Percentiles rank a stretch among this genome's conserved stretches.
These are phyloP conservation scores for Schrenkiella parvula DNA, from an alignment of 345 rosid genomes.

Conservation along the genomic window DNA sequence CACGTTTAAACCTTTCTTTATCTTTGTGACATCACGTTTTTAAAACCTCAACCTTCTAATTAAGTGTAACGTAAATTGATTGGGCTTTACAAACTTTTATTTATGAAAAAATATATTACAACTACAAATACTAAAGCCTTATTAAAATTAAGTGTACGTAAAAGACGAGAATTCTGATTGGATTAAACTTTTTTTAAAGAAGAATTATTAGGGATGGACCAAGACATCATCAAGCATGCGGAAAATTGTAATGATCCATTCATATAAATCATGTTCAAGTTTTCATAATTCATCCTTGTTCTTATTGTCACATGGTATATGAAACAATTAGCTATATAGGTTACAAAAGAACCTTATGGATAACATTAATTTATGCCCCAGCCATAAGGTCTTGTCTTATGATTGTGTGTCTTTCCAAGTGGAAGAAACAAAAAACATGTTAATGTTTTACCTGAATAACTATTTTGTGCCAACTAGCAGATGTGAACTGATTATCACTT, in stretches of 20 bases:
- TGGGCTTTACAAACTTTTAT: background rate
- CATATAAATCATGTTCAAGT: background rate
- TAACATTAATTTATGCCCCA: conserved; percentile 6
- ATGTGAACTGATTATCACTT: background rate
- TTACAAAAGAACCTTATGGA: background rate
- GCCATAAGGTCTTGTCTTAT: conserved; percentile 17
- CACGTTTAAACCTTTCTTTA: background rate
- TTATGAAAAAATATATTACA: too few relatives aligned
- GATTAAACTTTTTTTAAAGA: too few relatives aligned
- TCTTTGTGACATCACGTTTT: background rate
- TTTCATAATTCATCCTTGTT: conserved; percentile 7
- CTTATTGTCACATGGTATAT: conserved; percentile 23
- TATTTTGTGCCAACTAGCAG: conserved; percentile 2
- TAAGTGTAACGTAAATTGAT: background rate
- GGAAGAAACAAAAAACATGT: background rate
- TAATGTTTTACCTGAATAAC: background rate
- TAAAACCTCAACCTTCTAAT: background rate
- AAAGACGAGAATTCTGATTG: too few relatives aligned
- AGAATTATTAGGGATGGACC: background rate
- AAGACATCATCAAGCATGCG: conserved; percentile 24
- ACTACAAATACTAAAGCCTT: too few relatives aligned
- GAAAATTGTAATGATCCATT: conserved; percentile 13
- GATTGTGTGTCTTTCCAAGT: background rate
- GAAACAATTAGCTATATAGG: background rate
- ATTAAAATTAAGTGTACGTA: too few relatives aligned